phyloP scores from a whole-genome alignment of 1,139 yeast genomes.

The Yamadazyma diospyri region DNA sequence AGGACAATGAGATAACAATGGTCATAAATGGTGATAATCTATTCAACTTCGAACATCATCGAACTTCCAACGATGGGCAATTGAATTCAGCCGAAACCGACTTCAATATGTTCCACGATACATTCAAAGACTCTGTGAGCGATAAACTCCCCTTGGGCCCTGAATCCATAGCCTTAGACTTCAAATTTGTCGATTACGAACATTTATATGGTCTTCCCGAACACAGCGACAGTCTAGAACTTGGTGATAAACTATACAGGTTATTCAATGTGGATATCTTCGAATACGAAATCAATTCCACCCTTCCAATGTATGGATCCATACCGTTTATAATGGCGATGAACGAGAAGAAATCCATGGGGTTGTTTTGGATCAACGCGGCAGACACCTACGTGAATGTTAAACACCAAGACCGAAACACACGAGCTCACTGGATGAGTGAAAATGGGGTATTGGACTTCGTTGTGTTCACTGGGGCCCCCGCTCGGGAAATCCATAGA shows the following conservation, averaged over 20 bases:
- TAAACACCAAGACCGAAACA: conserved; percentile 27
- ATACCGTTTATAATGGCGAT: conserved; percentile 83
- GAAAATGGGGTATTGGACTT: conserved; percentile 85
- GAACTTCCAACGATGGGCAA: conserved; percentile 44
- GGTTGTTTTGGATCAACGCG: conserved; percentile 86
- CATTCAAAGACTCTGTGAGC: conserved; percentile 53
- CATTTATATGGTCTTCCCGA: conserved; percentile 92
- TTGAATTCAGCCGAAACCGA: conserved; percentile 53
- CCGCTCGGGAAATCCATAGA: conserved; percentile 57
- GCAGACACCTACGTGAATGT: conserved; percentile 93
- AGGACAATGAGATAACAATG: conserved; percentile 45
- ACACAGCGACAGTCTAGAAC: conserved; percentile 77
- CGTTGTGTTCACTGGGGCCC: conserved; percentile 60
- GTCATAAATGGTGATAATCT: conserved; percentile 65
- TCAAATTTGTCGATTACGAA: conserved; percentile 55
- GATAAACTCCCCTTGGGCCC: conserved; percentile 82
- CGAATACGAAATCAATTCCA: conserved; percentile 80
- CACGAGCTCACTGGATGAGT: conserved; percentile 83
- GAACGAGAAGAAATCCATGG: conserved; percentile 57
- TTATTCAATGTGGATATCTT: conserved; percentile 90
- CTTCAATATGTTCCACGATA: conserved; percentile 57
- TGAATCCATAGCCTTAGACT: conserved; percentile 80
- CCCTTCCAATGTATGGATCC: conserved; percentile 91
- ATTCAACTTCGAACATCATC: conserved; percentile 76
- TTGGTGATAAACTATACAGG: conserved; percentile 75